A percentile compares a stretch with the other conserved stretches of the same genome.
phyloP scores from a whole-genome alignment of 805 yeast genomes.

The Metschnikowia reukaufii region DNA sequence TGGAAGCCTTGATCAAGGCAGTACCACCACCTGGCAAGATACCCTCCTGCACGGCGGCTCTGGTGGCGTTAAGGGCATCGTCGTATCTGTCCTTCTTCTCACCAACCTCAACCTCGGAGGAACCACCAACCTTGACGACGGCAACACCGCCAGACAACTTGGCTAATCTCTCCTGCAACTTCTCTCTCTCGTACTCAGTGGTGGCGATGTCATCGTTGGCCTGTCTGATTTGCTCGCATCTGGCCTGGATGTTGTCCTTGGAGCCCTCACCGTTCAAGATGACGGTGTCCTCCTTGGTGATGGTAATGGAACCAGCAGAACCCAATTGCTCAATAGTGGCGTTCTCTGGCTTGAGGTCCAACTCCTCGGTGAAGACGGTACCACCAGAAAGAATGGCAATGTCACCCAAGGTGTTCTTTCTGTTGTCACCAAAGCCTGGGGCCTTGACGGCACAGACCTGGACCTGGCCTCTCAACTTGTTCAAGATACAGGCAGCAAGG shows the following conservation, averaged over 20 bases:
- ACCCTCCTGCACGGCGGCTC: slow-evolving; percentile 99
- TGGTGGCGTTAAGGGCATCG: slow-evolving; percentile 96
- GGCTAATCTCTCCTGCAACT: slow-evolving; percentile 95
- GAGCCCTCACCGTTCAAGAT: slow-evolving; percentile 89
- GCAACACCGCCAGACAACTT: slow-evolving; percentile 98
- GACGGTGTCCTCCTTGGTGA: slow-evolving; percentile 95
- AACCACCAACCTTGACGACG: slow-evolving; percentile 94
- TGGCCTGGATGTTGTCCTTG: slow-evolving; percentile 73
- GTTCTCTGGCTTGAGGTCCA: slow-evolving; percentile 92
- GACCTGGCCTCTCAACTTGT: slow-evolving; percentile 97
- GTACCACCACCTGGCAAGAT: slow-evolving; percentile 99
- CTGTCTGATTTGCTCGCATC: slow-evolving; percentile 92
- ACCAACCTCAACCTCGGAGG: slow-evolving; percentile 96
- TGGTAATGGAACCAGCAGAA: slow-evolving; percentile 83
- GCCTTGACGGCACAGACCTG: slow-evolving; percentile 97
- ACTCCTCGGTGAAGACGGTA: slow-evolving; percentile 87
- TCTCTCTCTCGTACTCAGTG: slow-evolving; percentile 91
- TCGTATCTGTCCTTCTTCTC: slow-evolving; percentile 99
- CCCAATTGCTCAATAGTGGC: slow-evolving; percentile 90
- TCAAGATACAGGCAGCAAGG: slow-evolving; percentile 93
- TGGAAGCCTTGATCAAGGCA: slow-evolving; percentile 90
- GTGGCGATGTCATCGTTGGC: slow-evolving; percentile 73
- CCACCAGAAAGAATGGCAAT: slow-evolving; percentile 95
- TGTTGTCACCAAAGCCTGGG: slow-evolving; percentile 99
- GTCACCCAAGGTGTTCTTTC: slow-evolving; percentile 94